Conservation (phyloP, 2,329 filamentous ascomycete species). For the Pyricularia grisea region DNA sequence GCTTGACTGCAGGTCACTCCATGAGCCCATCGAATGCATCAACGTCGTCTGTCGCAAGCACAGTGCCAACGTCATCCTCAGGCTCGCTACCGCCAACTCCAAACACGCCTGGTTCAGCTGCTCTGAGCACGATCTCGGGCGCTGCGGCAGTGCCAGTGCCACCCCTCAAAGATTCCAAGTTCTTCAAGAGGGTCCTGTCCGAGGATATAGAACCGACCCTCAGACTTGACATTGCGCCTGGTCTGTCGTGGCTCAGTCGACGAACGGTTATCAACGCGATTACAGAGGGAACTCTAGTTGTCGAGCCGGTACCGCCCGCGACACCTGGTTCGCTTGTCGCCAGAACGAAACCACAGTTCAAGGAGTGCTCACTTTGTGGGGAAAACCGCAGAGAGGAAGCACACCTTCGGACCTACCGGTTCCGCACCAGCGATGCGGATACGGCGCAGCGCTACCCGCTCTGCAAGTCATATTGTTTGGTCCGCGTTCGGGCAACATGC, state of each 20-base stretch:
- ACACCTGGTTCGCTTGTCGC: slow-evolving; percentile 21
- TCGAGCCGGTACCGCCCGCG: slow-evolving; percentile 71
- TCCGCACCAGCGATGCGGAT: slow-evolving; percentile 79
- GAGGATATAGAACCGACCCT: slow-evolving; percentile 95
- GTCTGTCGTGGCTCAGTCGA: slow-evolving; percentile 86
- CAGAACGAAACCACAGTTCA: slow-evolving; percentile 43
- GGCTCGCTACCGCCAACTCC: slow-evolving; percentile 49
- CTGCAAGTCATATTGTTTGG: slow-evolving; percentile 72
- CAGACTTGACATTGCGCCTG: slow-evolving; percentile 78
- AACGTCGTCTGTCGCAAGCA: slow-evolving; percentile 44
- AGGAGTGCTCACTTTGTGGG: slow-evolving; percentile 80
- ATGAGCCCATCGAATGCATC: slow-evolving; percentile 50
- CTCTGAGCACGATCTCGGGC: slow-evolving; percentile 28
- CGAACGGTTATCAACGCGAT: slow-evolving; percentile 77
- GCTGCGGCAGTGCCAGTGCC: slow-evolving; percentile 30
- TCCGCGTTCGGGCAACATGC: slow-evolving; percentile 75
- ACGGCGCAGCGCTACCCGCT: slow-evolving; percentile 83
- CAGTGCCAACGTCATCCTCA: slow-evolving; percentile 34
- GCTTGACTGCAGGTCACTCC: slow-evolving; percentile 34
- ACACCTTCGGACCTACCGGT: slow-evolving; percentile 74
- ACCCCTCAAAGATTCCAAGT: slow-evolving; percentile 79
- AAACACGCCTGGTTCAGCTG: slow-evolving; percentile 43
- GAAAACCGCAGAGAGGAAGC: slow-evolving; percentile 63
- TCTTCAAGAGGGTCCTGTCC: slow-evolving; percentile 80
- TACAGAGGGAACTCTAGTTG: slow-evolving; percentile 74